phyloP scores from a whole-genome alignment of 352 stramenopile genomes.

The Elongisporangium undulatum region DNA sequence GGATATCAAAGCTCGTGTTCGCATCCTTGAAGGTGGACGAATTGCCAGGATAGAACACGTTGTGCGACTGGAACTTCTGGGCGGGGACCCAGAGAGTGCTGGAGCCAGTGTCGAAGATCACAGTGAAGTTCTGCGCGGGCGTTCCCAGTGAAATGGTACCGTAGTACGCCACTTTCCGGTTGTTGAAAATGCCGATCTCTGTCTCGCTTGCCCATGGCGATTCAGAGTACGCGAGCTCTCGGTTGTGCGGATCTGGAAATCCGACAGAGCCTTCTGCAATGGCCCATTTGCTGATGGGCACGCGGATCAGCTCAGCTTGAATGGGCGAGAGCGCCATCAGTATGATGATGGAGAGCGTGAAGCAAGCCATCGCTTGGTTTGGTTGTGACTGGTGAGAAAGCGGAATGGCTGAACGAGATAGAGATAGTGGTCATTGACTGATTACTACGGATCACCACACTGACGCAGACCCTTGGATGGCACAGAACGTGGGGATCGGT shows the following conservation, averaged over 20 bases:
- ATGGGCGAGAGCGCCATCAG: neutral
- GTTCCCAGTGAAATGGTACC: constrained; percentile 89
- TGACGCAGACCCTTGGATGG: no score
- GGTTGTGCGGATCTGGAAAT: neutral
- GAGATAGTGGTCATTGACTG: no score
- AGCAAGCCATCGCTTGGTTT: no score
- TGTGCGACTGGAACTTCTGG: constrained; percentile 60
- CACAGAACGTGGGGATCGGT: no score
- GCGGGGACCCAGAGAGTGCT: constrained; percentile 96
- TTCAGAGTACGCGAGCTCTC: neutral
- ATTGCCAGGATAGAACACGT: constrained; percentile 86
- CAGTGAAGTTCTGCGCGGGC: constrained; percentile 89
- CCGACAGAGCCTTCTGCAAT: neutral
- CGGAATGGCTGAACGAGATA: no score
- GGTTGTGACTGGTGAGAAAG: no score
- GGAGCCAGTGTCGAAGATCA: constrained; percentile 98
- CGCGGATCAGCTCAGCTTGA: neutral
- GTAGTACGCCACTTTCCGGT: constrained; percentile 95
- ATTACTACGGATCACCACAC: no score
- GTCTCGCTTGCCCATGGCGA: constrained; percentile 2
- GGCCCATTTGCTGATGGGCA: neutral
- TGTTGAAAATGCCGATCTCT: constrained; percentile 83
- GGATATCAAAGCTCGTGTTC: constrained; percentile 92
- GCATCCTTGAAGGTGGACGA: no score
- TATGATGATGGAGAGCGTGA: neutral